Percentiles rank a stretch among this genome's conserved stretches.
phyloP scores from a whole-genome alignment of 768 basidiomycete species.

The Agaricus bisporus region DNA sequence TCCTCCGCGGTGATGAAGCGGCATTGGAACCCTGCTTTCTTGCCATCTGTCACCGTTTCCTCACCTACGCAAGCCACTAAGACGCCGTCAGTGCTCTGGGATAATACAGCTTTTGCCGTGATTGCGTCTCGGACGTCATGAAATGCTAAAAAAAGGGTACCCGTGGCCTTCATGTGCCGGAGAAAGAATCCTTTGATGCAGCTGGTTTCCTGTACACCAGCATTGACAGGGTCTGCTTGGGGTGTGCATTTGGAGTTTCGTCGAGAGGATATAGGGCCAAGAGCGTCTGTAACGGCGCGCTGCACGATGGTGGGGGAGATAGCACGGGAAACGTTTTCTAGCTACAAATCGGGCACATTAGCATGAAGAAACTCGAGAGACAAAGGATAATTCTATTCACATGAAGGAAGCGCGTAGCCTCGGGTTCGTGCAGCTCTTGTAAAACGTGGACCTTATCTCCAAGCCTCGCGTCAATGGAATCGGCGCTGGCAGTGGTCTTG shows the following conservation, averaged over 20 bases:
- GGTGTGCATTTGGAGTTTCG: not conserved
- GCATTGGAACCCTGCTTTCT: slow-evolving; percentile 29
- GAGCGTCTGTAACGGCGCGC: slow-evolving; percentile 20
- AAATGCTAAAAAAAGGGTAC: slow-evolving; percentile 53
- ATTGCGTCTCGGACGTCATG: slow-evolving; percentile 53
- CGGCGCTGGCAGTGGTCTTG: slow-evolving; percentile 29
- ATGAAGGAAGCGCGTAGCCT: slow-evolving; percentile 29
- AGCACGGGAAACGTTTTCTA: slow-evolving; percentile 30
- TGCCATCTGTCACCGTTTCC: slow-evolving; percentile 18
- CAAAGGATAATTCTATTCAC: slow-evolving; percentile 17
- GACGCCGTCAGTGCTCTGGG: slow-evolving; percentile 19
- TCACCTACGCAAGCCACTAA: slow-evolving; percentile 25
- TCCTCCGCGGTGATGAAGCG: slow-evolving; percentile 40
- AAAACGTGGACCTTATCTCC: slow-evolving; percentile 10
- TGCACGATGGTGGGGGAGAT: slow-evolving; percentile 21
- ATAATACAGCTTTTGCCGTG: slow-evolving; percentile 38
- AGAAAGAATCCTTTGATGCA: slow-evolving; percentile 52
- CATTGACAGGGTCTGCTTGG: not conserved
- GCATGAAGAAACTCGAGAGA: not conserved
- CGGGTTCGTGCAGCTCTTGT: slow-evolving; percentile 15
- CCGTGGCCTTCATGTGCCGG: slow-evolving; percentile 42
- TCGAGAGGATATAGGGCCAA: slow-evolving; percentile 13
- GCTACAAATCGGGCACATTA: slow-evolving; percentile 15
- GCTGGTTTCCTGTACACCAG: slow-evolving; percentile 7
- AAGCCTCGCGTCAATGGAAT: slow-evolving; percentile 18